Base-by-base conservation (phyloP, 371 early-diverging fungal species). In the Blakeslea trispora region DNA sequence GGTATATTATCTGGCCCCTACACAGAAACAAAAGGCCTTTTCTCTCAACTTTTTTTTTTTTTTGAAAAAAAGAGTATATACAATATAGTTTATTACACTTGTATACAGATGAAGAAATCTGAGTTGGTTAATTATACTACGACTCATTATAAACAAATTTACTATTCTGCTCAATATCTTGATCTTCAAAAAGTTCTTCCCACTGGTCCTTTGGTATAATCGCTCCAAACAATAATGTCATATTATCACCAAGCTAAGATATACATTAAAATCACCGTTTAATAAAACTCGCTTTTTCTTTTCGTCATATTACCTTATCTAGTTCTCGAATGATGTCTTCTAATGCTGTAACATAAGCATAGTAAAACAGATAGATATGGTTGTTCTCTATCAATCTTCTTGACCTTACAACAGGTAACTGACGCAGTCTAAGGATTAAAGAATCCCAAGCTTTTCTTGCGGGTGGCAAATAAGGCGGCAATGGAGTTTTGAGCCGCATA, bases 381-480 rank as follows among this genome's bases (percentile, higher is more conserved):
- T 85, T 85, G 31, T 71, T 76, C 8, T 77, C 77, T 55, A 77
- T 69, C 1, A 68, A 69, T 5, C 45, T 43, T 14, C 55, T 49
- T 21, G 71, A 59, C 10, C 22, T 43, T 32, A 1, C 41, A 28
- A 45, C 6, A 54, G n/a, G 77, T n/a, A 78, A 45, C 35, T 79
- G 69, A 22, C 81, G 75, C 8, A 86, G 63, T 42, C 74, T 81
- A n/a, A 50, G 54, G 58, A 84, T 67, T 28, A 84, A 45, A 15
- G 62, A 42, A 41, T 74, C 50, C 15, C 84, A 63, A 3, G 82
- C 79, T 24, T 74, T 66, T 54, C 75, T 69, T 23, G 84, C 81
- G 0, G 90, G 89, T 1, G 94, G 94, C n/a, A 92, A 69, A 58
- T 83, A 86, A 0, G 91, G 87, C 7, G 94, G 94, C 56, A 93